Base-by-base conservation (phyloP, 108 stramenopile genomes). In the Aurantiochytrium sp. region DNA sequence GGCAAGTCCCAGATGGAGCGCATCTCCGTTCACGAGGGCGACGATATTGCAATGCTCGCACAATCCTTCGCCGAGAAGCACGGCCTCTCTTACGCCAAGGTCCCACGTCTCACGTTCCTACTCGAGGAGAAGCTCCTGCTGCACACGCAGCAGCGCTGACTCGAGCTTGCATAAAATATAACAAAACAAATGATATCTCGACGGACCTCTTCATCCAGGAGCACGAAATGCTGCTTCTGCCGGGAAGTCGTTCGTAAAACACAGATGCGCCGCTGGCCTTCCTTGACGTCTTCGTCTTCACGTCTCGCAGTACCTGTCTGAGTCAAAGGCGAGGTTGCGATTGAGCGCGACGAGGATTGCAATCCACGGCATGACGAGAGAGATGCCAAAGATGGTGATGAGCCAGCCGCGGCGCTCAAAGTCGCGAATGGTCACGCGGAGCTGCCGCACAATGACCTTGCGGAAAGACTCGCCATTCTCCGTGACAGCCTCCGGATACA, bases 391-490 rank as follows among this genome's bases (percentile, higher is more conserved):
- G 27, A 81, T 6, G 19, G 45, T 41, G n/a, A 48, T 27, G 19
- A 81, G 32, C 10, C 45, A 81, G 32, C 73, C 73, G 2, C 45
- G 42, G 19, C 73, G 73, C 24, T 81, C 73, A 48, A 81, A 81
- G 45, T 6, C 42, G 17, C 45, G 39, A 41, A 81, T 48, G 1
- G 73, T 24, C 6, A 81, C 24, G 45, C 73, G 73, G 17, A 81
- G 73, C 45, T 81, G 73, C 15, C n/a, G n/a, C 30, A 48, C 45
- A 48, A 81, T 81, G 45, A 81, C 42, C 42, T 81, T 41, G 39
- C 73, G 73, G 30, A 81, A 81, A 48, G 42, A 48, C 45, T 81
- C 45, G 73, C 73, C 73, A 6, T 81, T 48, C 73, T 81, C 73
- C 10, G 73, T 81, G 45, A 81, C 73, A 6, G 12, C 73, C 73